These are phyloP conservation scores for Pseudoturritis turrita DNA, from an alignment of 345 rosid genomes.

Conservation along the genomic window DNA sequence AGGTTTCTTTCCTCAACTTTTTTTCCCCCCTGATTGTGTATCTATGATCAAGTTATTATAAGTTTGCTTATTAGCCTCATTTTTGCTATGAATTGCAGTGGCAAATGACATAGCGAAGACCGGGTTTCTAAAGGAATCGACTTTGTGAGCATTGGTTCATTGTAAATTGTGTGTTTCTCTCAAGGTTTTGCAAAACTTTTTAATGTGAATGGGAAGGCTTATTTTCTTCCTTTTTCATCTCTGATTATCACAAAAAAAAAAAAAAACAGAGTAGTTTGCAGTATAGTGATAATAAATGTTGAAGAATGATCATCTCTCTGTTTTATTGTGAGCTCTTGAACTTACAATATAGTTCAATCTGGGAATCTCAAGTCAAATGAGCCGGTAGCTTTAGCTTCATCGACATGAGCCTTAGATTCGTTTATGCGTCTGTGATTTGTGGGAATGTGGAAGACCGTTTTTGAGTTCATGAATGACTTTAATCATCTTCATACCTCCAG, in stretches of 20 bases:
- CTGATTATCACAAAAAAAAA: not conserved
- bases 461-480: not conserved
- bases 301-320: not conserved
- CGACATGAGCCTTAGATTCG: not conserved
- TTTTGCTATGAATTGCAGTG: slow-evolving; percentile 15
- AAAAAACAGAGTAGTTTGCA: not conserved
- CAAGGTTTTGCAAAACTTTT: not conserved
- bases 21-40: not conserved
- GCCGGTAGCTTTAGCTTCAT: not conserved
- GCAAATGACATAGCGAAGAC: slow-evolving; percentile 23
- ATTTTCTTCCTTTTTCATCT: not conserved
- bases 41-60: not conserved
- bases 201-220: not conserved
- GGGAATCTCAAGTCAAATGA: not conserved
- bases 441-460: not conserved
- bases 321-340: not conserved
- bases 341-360: not conserved
- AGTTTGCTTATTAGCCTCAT: not conserved
- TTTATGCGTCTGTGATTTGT: not conserved
- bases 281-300: not conserved
- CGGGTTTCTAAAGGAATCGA: not conserved
- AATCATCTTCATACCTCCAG: not conserved
- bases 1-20: slow-evolving; percentile 38
- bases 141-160: not conserved
- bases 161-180: not conserved